These are phyloP conservation scores for Naganishia liquefaciens DNA, from an alignment of 1,284 basidiomycete species.

Conservation along the genomic window DNA sequence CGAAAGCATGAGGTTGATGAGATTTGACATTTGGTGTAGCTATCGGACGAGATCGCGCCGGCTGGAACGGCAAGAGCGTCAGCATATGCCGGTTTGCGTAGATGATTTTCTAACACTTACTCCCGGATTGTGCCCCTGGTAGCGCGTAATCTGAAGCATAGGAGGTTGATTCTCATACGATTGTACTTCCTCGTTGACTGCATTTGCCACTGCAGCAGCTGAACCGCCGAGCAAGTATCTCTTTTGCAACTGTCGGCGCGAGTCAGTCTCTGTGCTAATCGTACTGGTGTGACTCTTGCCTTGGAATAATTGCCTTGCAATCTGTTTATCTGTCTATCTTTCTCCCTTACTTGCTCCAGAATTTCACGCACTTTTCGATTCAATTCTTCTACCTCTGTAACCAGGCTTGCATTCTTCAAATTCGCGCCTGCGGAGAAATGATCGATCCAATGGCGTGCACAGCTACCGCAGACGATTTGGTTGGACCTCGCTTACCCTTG, in stretches of 20 bases:
- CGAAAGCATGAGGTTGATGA: conserved; percentile 26
- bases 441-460: not conserved
- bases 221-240: conserved; percentile 31
- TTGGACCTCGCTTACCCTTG: conserved; percentile 27
- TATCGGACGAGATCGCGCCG: not conserved
- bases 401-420: conserved; percentile 34
- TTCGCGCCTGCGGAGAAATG: conserved; percentile 27
- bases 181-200: conserved; percentile 30
- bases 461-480: not conserved
- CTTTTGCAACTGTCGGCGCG: conserved; percentile 33
- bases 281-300: conserved; percentile 15
- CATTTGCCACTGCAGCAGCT: conserved; percentile 22
- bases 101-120: not conserved
- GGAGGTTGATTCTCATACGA: conserved; percentile 2
- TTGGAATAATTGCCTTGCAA: conserved; percentile 33
- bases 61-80: not conserved
- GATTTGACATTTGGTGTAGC: conserved; percentile 7
- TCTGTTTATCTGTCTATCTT: conserved; percentile 34
- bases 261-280: not conserved
- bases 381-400: conserved; percentile 31
- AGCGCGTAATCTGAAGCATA: not conserved
- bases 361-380: conserved; percentile 31
- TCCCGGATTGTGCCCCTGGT: not conserved
- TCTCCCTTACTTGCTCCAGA: conserved; percentile 34
- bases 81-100: not conserved